Evolutionary conservation across 371 early-diverging fungal species (phyloP), one percentile per base, ranked within the genome.

Genomic region (Syncephalis plumigaleata): DNA sequence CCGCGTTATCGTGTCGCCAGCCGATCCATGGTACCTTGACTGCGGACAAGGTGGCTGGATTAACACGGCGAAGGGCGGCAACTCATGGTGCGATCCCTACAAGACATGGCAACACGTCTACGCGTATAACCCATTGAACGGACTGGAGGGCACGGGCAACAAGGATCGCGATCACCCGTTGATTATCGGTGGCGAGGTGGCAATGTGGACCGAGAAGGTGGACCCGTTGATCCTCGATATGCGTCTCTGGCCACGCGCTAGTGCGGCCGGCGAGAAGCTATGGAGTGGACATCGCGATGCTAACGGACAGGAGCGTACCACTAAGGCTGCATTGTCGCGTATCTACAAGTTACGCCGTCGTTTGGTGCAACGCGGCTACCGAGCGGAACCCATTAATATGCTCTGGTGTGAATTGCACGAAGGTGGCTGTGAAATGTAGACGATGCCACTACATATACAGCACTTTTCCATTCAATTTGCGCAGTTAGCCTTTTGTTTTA

Each of bases 41-140:
- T 80, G 81, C 51, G 80, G 80, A 40, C 63, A 68, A 43, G 80
- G 80, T 36, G 75, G 68, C 20, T 75, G 73, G 73, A 43, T 56
- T 16, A 55, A 55, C 36, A 44, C 46, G 51, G 16, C 45, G 26
- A 71, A 72, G 11, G 39, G n/a, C 25, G 79, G 81, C 47, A 71
- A 70, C 17, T 76, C 76, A 36, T 84, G 84, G 82, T 84, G 86
- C 52, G 71, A 66, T 44, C 84, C 84, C 16, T 83, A 68, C 68
- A 86, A 86, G 71, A 66, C 72, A 22, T 84, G 84, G 84, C 81
- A 81, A 65, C 73, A 74, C 40, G 75, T 84, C 11, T 86, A 86
- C 54, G 59, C 64, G 38, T 86, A 70, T 53, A 83, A 84, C 44
- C 67, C 39, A 4, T 23, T 51, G 40, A 21, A 16, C 8, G 21